These are phyloP conservation scores for Metroxylon sagu DNA, from an alignment of 176 grass and related monocot species.

Conservation along the genomic window DNA sequence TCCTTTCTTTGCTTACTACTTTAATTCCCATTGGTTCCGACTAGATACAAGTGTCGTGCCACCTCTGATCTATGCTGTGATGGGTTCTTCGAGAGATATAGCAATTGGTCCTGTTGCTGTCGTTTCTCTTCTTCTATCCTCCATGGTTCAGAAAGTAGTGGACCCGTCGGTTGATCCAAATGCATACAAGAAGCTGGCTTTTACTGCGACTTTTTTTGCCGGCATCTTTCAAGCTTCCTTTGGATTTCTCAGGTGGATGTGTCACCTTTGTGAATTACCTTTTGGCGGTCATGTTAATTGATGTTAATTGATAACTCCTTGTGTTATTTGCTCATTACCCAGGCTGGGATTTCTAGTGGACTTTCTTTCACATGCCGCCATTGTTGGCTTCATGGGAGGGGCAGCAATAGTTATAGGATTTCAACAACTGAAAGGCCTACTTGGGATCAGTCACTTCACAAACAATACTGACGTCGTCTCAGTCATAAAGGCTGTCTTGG, in stretches of 20 bases:
- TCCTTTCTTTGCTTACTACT: too few relatives aligned
- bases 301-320: too few relatives aligned
- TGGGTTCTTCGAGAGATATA: slow-evolving; percentile 86
- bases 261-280: background rate
- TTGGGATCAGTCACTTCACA: slow-evolving; percentile 70
- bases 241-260: slow-evolving; percentile 60
- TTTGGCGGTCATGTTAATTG: too few relatives aligned
- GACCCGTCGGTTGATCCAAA: slow-evolving; percentile 59
- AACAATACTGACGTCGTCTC: slow-evolving; percentile 78
- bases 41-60: slow-evolving; percentile 86
- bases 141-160: slow-evolving; percentile 72
- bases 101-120: slow-evolving; percentile 90
- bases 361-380: slow-evolving; percentile 84
- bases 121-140: slow-evolving; percentile 86
- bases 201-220: slow-evolving; percentile 80
- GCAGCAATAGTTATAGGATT: slow-evolving; percentile 84
- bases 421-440: slow-evolving; percentile 86
- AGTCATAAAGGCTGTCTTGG: slow-evolving; percentile 52
- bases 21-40: too few relatives aligned
- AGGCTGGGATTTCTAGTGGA: slow-evolving; percentile 88
- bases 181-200: slow-evolving; percentile 55
- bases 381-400: slow-evolving; percentile 90
- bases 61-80: slow-evolving; percentile 81
- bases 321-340: slow-evolving; percentile 6
- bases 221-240: slow-evolving; percentile 84